Base-by-base conservation (phyloP, 192 early-diverging fungal genomes). In the Coemansia sp. region DNA sequence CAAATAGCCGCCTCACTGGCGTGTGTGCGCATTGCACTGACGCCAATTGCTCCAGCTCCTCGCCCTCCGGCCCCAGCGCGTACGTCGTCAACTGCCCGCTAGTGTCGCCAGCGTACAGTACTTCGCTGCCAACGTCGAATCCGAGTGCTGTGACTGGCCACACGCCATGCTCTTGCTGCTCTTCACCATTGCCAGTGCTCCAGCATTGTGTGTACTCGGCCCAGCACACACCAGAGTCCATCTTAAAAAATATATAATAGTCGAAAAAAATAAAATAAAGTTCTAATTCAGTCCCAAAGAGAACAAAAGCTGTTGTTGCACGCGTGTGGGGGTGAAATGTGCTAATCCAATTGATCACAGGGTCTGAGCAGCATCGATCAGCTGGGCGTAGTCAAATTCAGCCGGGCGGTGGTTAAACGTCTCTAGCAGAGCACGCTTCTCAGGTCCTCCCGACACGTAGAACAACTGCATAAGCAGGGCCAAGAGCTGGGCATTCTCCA, bases 61-160 rank as follows among this genome's bases (percentile, higher is more conserved):
- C 85, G 47, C 50, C 75, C 63, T 11, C 10, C 3, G 26, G 63
- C 21, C 43, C 50, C 53, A 86, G 75, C 74, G 84, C 69, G 46
- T 89, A 90, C 2, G 92, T 91, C 14, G 89, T 75, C 11, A 94
- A 78, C 28, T 88, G 89, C 16, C 94, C 92, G 69, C 90, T 90
- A 52, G 90, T 91, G 69, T 93, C 90, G 62, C 94, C 96, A 3
- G 88, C 74, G 91, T 95, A 97, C 57, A 98, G 44, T 6, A 97
- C 85, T 73, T 96, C 93, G 67, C 94, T 90, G 59, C 87, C 76
- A 1, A 85, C 71, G 75, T 94, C 93, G 63, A 91, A 63, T 4
- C 52, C 69, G 6, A 75, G 28, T 9, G 68, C 65, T 7, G 76
- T 40, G 6, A 73, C 47, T 13, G 81, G 76, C 19, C 47, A 46